These are phyloP conservation scores for Talaromyces sp. DNA, from an alignment of 2,329 filamentous ascomycete species.

Conservation along the genomic window DNA sequence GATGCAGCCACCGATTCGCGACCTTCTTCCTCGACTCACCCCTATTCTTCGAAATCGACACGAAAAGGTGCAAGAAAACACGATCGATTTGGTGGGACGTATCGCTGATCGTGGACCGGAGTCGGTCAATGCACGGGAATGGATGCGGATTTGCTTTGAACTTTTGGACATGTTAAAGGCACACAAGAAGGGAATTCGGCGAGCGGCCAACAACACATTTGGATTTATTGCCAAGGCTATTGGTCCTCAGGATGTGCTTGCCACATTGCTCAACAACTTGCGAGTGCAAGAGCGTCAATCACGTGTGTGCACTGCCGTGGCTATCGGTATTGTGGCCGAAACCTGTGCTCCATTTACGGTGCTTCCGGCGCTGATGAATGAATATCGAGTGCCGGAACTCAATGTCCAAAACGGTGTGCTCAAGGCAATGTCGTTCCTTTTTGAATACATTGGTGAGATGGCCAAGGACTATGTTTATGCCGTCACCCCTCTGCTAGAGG, in stretches of 20 bases:
- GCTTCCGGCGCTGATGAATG: conserved; percentile 97
- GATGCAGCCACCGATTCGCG: conserved; percentile 97
- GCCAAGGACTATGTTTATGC: conserved; percentile 99
- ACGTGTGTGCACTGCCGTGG: conserved; percentile 95
- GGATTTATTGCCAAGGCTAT: conserved; percentile 99
- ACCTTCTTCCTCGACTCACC: conserved; percentile 86
- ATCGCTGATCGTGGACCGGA: conserved; percentile 96
- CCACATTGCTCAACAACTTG: conserved; percentile 92
- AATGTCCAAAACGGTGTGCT: conserved; percentile 99
- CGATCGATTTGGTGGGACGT: conserved; percentile 93
- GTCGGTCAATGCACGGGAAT: conserved; percentile 92
- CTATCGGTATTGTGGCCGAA: conserved; percentile 96
- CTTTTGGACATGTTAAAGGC: conserved; percentile 98
- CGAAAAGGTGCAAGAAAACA: conserved; percentile 99
- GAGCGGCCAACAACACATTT: conserved; percentile 98
- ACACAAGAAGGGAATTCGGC: conserved; percentile 97
- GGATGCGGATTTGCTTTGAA: conserved; percentile 99
- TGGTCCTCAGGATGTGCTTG: conserved; percentile 92
- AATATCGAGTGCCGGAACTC: conserved; percentile 95
- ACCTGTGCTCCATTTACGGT: conserved; percentile 98
- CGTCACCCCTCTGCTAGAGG: conserved; percentile 89
- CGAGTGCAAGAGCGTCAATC: conserved; percentile 96
- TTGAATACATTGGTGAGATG: conserved; percentile 99
- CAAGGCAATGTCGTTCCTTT: conserved; percentile 93
- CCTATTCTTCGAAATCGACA: conserved; percentile 98